Evolutionary conservation across 805 yeast genomes (phyloP), one percentile per base, ranked within the genome.

Genomic region (Suhomyces vadensis): DNA sequence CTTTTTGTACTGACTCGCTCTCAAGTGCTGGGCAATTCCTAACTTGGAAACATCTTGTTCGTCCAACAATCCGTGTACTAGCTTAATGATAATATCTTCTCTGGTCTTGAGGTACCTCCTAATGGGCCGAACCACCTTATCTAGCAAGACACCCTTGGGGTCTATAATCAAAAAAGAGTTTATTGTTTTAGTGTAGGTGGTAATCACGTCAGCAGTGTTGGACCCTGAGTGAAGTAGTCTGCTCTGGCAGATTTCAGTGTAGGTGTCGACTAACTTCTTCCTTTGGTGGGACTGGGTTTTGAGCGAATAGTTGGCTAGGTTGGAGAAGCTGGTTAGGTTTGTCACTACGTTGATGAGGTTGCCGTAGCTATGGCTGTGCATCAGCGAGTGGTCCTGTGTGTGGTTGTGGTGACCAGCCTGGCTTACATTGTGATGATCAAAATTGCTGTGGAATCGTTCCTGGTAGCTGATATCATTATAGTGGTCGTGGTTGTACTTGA

Each of bases 111-210:
- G 68, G 63, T 85, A 85, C 19, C 77, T 64, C 40, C 95, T 67
- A 3, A 91, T 85, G 2, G 94, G 94, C 25, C 89, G 64, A 1
- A 87, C 81, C 0, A 87, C 91, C 39, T 81, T 79, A 57, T 87
- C 95, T 6, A 91, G 67, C 23, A 91, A 65, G 0, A 88, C 92
- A 0, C 96, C 96, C 29, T 87, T 74, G 5, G 96, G 95, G 55
- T 92, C 98, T n/a, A 94, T 69, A 0, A 83, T 65, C 21, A 84
- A 60, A 47, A 92, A 88, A 0, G 90, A 74, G 50, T 80, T 74
- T 36, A 91, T 84, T 1, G 91, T 80, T 11, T 81, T 78, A 3
- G 86, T 81, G 57, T 87, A 92, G 42, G 77, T 79, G 2, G 78
- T 64, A 20, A 92, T 76, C 6, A 89, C 81, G 40, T 83, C 87